phyloP scores from a whole-genome alignment of 1,284 basidiomycete species.

The Tetrapyrgos nigripes region DNA sequence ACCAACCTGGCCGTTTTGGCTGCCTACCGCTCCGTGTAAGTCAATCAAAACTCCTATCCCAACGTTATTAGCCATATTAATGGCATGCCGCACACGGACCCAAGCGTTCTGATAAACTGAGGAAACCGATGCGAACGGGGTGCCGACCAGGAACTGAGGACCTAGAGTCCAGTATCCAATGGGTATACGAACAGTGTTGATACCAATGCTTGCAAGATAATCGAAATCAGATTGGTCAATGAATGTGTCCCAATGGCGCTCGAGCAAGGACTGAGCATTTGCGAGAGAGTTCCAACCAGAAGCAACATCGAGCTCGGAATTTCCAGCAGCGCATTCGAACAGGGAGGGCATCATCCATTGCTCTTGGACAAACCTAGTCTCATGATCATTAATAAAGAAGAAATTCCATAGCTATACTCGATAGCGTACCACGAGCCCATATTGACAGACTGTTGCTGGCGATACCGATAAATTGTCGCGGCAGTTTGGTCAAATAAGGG shows the following conservation, averaged over 20 bases:
- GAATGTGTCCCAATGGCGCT: constrained; percentile 84
- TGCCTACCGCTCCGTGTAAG: constrained; percentile 76
- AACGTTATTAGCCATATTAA: constrained; percentile 69
- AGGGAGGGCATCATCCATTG: constrained; percentile 80
- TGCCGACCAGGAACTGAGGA: constrained; percentile 50
- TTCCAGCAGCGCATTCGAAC: constrained; percentile 66
- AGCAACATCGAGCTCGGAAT: constrained; percentile 65
- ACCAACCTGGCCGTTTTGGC: constrained; percentile 65
- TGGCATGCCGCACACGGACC: constrained; percentile 63
- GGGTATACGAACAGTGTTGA: constrained; percentile 78
- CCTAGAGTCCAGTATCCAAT: constrained; percentile 38
- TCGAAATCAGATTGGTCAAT: constrained; percentile 70
- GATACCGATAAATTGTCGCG: constrained; percentile 63
- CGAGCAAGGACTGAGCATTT: constrained; percentile 62
- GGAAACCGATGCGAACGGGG: constrained; percentile 62
- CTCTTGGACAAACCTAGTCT: constrained; percentile 76
- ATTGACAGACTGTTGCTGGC: constrained; percentile 71
- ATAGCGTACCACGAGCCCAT: constrained; percentile 73
- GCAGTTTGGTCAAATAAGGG: constrained; percentile 53
- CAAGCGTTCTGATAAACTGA: constrained; percentile 72
- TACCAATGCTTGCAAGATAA: constrained; percentile 65
- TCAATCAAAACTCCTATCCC: constrained; percentile 81
- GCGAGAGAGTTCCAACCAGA: constrained; percentile 54
- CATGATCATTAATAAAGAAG: neutral
- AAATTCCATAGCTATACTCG: constrained; percentile 28